Base-by-base conservation (phyloP, 257 asterid genomes). In the Forsythia suspensa region DNA sequence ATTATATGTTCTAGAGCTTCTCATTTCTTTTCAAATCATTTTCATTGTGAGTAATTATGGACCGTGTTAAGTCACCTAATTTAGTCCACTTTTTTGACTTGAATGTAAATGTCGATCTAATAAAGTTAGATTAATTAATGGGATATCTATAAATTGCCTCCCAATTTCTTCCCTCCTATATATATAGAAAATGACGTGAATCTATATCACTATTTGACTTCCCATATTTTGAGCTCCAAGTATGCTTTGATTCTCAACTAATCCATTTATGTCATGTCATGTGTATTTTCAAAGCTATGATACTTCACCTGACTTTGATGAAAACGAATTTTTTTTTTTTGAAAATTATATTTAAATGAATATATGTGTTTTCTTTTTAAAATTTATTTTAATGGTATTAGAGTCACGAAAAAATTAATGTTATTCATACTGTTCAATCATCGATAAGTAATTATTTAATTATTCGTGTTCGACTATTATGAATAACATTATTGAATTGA, bases 21-120 rank as follows among this genome's bases (percentile, higher is more conserved):
- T 24, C 74, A 59, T 55, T 68, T 74, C 21, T 5, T 43, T 71
- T 43, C 6, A 71, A 69, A 76, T 29, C 55, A 43, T 76, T 39
- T 72, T 46, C 44, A 5, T 36, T 74, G 41, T 52, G 52, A 74
- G 39, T 79, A 4, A 82, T 72, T 57, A 6, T 57, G 66, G 82
- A 79, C 36, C 55, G 59, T 57, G 83, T 84, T 78, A 75, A 76
- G 91, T 84, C 82, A 88, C 89, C 89, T 85, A 85, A 85, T 86
- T 4, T 42, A 40, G 15, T 29, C 77, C 10, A 72, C 24, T 59
- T 71, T 87, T 81, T 84, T 81, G 87, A 84, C 87, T 86, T 79
- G 77, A 7, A 68, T 37, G 67, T 82, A 80, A 80, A 80, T 11
- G 83, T 74, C 75, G 84, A 84, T 77, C 65, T 79, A 85, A 79